Conservation (phyloP, 108 stramenopile genomes). For the Craspedostauros australis region DNA sequence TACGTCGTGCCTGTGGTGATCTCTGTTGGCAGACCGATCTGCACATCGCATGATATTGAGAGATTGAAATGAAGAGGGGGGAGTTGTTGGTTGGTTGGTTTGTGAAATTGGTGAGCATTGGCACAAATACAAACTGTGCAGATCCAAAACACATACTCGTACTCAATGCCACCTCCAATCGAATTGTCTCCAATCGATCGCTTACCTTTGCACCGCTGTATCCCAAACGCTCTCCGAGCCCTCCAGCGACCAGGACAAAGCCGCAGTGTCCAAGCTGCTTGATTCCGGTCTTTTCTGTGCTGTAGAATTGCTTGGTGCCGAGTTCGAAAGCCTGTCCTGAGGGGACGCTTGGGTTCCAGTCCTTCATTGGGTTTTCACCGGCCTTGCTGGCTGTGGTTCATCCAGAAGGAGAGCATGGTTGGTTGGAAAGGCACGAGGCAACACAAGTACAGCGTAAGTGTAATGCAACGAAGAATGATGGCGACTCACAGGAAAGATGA, state of each 20-base stretch:
- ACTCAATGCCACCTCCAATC: neutral
- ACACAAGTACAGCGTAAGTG: no score
- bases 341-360: constrained; percentile 87
- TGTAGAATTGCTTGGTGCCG: constrained; percentile 53
- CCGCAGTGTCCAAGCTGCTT: constrained; percentile 57
- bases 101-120: neutral
- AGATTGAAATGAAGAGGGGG: neutral
- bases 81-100: neutral
- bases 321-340: constrained; percentile 59
- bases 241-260: constrained; percentile 92
- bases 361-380: constrained; percentile 94
- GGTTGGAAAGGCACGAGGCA: neutral
- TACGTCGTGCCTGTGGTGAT: constrained; percentile 80
- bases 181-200: neutral
- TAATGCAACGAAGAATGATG: no score
- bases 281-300: constrained; percentile 55
- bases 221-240: constrained; percentile 96
- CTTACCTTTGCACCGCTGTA: constrained; percentile 94
- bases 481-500: no score
- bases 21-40: constrained; percentile 94
- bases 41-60: neutral
- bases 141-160: neutral
- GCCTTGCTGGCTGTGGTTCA: constrained; percentile 30
- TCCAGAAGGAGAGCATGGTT: constrained; percentile 14
- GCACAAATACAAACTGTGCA: constrained; percentile 1